phyloP scores from a whole-genome alignment of 2,329 filamentous ascomycete genomes.

The Onygena corvina region DNA sequence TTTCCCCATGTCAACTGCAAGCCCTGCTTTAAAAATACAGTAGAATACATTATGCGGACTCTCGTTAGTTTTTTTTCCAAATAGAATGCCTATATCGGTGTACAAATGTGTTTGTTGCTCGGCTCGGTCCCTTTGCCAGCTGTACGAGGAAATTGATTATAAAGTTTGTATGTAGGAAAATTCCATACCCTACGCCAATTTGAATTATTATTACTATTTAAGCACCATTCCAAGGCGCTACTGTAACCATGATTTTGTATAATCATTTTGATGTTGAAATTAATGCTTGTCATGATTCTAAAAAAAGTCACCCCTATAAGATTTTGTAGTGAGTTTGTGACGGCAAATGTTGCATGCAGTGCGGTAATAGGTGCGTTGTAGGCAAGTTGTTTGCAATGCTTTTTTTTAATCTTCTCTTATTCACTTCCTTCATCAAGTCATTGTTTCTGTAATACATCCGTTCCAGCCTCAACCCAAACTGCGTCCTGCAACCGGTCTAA shows the following conservation, averaged over 20 bases:
- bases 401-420: background rate
- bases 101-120: too few relatives aligned
- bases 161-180: too few relatives aligned
- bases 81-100: too few relatives aligned
- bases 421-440: background rate
- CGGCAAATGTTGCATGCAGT: background rate
- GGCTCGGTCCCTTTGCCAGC: too few relatives aligned
- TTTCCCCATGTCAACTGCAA: too few relatives aligned
- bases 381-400: background rate
- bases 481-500: background rate
- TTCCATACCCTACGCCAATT: too few relatives aligned
- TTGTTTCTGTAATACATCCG: slow-evolving; percentile 5
- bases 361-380: background rate
- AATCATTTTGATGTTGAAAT: background rate
- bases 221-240: background rate
- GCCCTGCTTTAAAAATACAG: too few relatives aligned
- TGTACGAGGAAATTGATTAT: too few relatives aligned
- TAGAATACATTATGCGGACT: too few relatives aligned
- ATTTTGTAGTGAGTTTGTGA: background rate
- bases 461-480: background rate
- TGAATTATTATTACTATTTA: background rate
- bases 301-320: background rate
- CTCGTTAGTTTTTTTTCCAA: too few relatives aligned
- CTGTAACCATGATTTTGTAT: background rate
- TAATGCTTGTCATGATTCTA: background rate